A percentile compares a stretch with the other conserved stretches of the same genome.
phyloP scores from a whole-genome alignment of 257 asterid species.

The Solanum etuberosum region DNA sequence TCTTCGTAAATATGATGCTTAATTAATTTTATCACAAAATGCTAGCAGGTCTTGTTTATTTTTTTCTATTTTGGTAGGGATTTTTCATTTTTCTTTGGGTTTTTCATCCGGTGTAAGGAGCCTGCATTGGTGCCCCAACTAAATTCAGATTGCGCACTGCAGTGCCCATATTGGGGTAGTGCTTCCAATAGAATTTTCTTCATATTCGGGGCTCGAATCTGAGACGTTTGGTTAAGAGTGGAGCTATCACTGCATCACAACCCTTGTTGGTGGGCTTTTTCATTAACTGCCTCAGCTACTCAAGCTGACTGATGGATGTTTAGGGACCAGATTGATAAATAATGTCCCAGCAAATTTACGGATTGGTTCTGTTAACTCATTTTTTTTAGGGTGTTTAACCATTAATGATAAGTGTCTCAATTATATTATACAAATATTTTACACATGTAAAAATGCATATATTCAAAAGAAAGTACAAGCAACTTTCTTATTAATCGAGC shows the following conservation, averaged over 20 bases:
- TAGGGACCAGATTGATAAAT: neutral
- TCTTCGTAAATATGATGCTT: neutral
- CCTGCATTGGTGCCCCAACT: accelerated
- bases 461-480: too few relatives aligned
- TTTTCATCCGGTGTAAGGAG: too few relatives aligned
- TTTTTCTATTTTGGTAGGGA: neutral
- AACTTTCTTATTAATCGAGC: too few relatives aligned
- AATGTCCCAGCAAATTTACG: neutral
- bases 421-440: too few relatives aligned
- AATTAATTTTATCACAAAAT: neutral
- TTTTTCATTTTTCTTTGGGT: neutral
- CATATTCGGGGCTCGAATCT: accelerated
- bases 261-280: neutral
- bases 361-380: neutral
- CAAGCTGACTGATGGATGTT: neutral
- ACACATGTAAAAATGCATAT: too few relatives aligned
- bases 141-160: neutral
- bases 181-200: neutral
- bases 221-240: neutral
- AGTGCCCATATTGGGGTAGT: neutral
- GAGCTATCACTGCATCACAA: neutral
- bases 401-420: neutral
- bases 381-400: neutral
- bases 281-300: neutral
- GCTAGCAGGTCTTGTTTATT: neutral